Evolutionary conservation across 805 yeast genomes (phyloP).

Genomic region (Grigorovia transvaalensis): DNA sequence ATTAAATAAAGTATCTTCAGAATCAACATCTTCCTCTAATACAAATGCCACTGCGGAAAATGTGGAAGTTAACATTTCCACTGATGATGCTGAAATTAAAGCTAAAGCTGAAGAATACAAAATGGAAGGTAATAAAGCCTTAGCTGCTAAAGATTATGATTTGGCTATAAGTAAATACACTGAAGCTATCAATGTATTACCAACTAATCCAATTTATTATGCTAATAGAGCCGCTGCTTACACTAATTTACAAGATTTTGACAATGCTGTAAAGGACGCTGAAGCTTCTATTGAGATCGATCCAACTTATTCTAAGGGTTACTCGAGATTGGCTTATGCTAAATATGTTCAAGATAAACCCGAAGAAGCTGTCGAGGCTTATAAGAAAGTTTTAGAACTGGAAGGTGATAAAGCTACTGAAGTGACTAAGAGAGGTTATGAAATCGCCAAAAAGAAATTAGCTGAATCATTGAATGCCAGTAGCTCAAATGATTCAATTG

Average conservation of each 20-base stretch:
- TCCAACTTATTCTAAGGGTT: slow-evolving; percentile 80
- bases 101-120: slow-evolving; percentile 78
- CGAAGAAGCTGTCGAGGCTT: slow-evolving; percentile 82
- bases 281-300: slow-evolving; percentile 67
- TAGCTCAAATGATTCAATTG: background rate
- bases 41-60: slow-evolving; percentile 24
- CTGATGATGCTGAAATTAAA: slow-evolving; percentile 41
- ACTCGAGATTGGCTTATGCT: slow-evolving; percentile 91
- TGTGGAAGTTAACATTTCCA: slow-evolving; percentile 34
- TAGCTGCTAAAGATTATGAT: slow-evolving; percentile 65
- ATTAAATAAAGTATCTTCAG: slow-evolving; percentile 29
- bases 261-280: slow-evolving; percentile 75
- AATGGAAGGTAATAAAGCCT: slow-evolving; percentile 78
- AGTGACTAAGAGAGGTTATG: slow-evolving; percentile 87
- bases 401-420: slow-evolving; percentile 82
- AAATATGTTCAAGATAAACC: slow-evolving; percentile 90
- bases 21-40: slow-evolving; percentile 13
- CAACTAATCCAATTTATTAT: slow-evolving; percentile 69
- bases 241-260: slow-evolving; percentile 66
- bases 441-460: slow-evolving; percentile 82
- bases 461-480: slow-evolving; percentile 47
- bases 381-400: slow-evolving; percentile 72
- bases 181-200: slow-evolving; percentile 60
- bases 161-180: slow-evolving; percentile 71
- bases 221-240: slow-evolving; percentile 97